These are phyloP conservation scores for Yamagishiella unicocca DNA, from an alignment of 139 green algal species.

Conservation along the genomic window DNA sequence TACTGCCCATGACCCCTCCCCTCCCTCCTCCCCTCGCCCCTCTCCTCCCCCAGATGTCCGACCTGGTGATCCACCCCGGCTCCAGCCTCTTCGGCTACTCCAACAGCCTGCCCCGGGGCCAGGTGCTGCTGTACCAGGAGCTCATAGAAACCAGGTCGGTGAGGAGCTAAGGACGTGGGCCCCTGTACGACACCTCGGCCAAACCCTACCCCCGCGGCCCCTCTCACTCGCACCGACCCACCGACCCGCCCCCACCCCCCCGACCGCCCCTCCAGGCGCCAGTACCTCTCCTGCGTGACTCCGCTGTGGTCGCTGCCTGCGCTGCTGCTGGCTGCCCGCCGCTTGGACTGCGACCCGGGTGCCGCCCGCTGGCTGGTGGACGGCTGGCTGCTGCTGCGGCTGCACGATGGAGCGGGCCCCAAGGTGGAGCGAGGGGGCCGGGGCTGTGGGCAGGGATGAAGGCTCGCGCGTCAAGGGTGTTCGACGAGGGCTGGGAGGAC, in stretches of 20 bases:
- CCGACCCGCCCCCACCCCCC: background rate
- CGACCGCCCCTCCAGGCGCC: background rate
- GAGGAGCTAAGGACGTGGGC: too few relatives aligned
- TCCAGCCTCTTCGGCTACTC: conserved; percentile 41
- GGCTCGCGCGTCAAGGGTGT: too few relatives aligned
- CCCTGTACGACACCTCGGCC: too few relatives aligned
- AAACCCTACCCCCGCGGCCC: too few relatives aligned
- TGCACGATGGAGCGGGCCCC: conserved; percentile 49
- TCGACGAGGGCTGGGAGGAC: too few relatives aligned
- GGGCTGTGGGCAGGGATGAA: too few relatives aligned
- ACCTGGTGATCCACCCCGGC: conserved; percentile 58
- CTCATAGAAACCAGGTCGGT: conserved; percentile 54
- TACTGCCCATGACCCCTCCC: too few relatives aligned
- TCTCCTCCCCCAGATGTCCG: background rate
- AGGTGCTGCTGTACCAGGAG: conserved; percentile 59
- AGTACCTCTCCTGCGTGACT: conserved; percentile 57
- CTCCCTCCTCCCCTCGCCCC: background rate
- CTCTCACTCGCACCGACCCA: background rate
- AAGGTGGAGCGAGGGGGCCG: too few relatives aligned
- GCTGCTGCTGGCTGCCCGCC: conserved; percentile 49
- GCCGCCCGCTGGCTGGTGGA: conserved; percentile 48
- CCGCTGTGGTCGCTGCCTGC: conserved; percentile 48
- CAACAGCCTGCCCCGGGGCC: conserved; percentile 9
- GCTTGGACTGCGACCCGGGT: conserved; percentile 31
- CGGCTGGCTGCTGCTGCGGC: conserved; percentile 62